Evolutionary conservation across 306 rosid genomes (phyloP), one percentile per base, ranked within the genome.

Genomic region (Mucuna pruriens): DNA sequence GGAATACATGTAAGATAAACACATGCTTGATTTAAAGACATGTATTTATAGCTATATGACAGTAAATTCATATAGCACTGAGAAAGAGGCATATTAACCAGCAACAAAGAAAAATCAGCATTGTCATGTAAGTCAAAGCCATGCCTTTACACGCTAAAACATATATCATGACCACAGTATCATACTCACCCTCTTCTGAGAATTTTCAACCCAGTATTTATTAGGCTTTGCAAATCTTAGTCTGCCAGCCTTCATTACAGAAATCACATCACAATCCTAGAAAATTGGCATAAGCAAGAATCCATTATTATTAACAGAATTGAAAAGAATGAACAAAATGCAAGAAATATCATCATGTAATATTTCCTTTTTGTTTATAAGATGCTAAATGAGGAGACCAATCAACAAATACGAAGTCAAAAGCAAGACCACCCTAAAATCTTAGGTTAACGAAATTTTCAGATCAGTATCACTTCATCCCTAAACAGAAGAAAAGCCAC

Each of bases 171-270:
- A 17, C 84, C 34, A 39, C 15, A 85, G 45, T 44, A 68, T 63
- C 46, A 45, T 57, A 86, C 95, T 81, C 76, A 95, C 99, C 91
- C 98, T 87, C 84, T 95, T 95, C 72, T 91, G 94, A 16, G 98
- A 93, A 80, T 89, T 85, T 85, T 93, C 97, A 58, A 95, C 94
- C 99, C 99, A 93, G 80, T 91, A 95, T 84, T 93, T 93, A 70
- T 91, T 93, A 38, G 96, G 96, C 78, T 87, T 95, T 2, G 98
- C 80, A 77, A 89, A 95, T 80, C 90, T 88, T 61, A 95, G 85
- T 38, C 57, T 87, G 83, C 98, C 99, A 57, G 93, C 98, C 80
- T 90, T 95, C 83, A 83, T 87, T 78, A 82, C 99, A 62, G 91
- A 81, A 80, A 93, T 90, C 23, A 82, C 79, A 85, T 95, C 99